Evolutionary conservation across 2,329 filamentous ascomycete genomes (phyloP), one percentile per base, ranked within the genome.

Genomic region (Mariannaea elegans): DNA sequence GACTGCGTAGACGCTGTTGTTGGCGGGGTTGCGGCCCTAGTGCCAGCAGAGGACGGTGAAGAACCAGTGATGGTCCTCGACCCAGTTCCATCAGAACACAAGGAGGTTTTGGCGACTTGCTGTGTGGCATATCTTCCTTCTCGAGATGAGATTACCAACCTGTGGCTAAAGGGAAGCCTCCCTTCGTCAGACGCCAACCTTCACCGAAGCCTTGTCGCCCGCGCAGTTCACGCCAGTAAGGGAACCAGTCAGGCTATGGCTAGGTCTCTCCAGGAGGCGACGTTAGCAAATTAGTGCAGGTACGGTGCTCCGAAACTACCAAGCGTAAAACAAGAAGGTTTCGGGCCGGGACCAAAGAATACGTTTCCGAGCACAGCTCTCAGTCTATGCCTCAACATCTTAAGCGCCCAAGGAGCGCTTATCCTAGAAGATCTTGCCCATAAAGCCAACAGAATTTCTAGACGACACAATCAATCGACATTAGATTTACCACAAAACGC

Each of bases 1-100:
- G 95, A 99, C 73, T 97, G 93, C 73, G 89, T 98, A 46, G 95
- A 97, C 78, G 85, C 94, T 29, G 90, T 97, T 16, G 87, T 91
- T 27, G 95, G 94, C 9, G 95, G 95, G 24, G 92, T 98, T 38
- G 93, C 94, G 27, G 94, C 93, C 4, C 77, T 97, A 46, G 88
- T 95, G 13, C 74, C 76, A 65, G 63, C 68, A 2, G 71, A 73
- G 61, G 68, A 73, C 49, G 66, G 69, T 23, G 67, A 72, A 19
- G 72, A 72, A 18, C 73, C 82, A 7, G 72, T 79, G 18, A 80
- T 90, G 60, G 84, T 97, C 21, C 79, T 97, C 46, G 94, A 98
- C 74, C 93, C 94, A 1, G 88, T 91, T 64, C 89, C 93, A 7
- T 86, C 89, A 6, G 93, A 97, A 72, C 92, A 97, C 73, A 81